phyloP scores from a whole-genome alignment of 1,284 basidiomycete genomes.

The Cystobasidium slooffiae region DNA sequence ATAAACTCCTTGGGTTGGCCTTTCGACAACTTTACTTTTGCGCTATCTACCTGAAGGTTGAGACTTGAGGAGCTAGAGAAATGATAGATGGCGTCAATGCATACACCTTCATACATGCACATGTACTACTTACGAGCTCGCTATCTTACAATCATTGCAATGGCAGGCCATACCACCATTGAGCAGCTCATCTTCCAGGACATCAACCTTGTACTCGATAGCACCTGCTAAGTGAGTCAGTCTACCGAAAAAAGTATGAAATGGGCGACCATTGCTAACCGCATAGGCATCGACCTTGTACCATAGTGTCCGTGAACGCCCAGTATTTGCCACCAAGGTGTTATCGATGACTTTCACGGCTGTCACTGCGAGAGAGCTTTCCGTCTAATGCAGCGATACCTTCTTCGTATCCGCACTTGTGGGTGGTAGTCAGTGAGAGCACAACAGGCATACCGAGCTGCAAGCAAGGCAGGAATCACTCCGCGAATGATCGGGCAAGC shows the following conservation, averaged over 20 bases:
- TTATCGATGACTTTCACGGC: too few relatives aligned
- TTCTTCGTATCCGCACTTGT: too few relatives aligned
- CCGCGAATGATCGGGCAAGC: too few relatives aligned
- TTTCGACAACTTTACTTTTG: conserved; percentile 18
- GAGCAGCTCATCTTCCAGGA: conserved; percentile 19
- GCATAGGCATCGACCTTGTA: conserved; percentile 33
- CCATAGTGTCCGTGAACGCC: conserved; percentile 3
- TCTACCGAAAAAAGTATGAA: neutral
- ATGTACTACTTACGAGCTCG: conserved; percentile 2
- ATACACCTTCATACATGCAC: neutral
- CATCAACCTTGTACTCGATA: conserved; percentile 25
- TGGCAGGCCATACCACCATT: conserved; percentile 33
- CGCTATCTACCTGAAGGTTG: conserved; percentile 17
- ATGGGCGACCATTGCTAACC: conserved; percentile 2
- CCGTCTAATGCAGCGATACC: too few relatives aligned
- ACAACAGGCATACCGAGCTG: too few relatives aligned
- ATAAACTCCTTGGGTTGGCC: conserved; percentile 29
- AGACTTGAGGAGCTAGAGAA: conserved; percentile 22
- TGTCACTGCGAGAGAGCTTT: too few relatives aligned
- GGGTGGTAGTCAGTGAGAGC: too few relatives aligned
- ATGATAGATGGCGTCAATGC: neutral
- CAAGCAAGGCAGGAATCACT: too few relatives aligned
- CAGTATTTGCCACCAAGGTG: neutral
- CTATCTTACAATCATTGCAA: conserved; percentile 31
- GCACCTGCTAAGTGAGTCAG: conserved; percentile 3